Conservation (phyloP, 1,284 basidiomycete species). For the Apiotrichum veenhuisii region DNA sequence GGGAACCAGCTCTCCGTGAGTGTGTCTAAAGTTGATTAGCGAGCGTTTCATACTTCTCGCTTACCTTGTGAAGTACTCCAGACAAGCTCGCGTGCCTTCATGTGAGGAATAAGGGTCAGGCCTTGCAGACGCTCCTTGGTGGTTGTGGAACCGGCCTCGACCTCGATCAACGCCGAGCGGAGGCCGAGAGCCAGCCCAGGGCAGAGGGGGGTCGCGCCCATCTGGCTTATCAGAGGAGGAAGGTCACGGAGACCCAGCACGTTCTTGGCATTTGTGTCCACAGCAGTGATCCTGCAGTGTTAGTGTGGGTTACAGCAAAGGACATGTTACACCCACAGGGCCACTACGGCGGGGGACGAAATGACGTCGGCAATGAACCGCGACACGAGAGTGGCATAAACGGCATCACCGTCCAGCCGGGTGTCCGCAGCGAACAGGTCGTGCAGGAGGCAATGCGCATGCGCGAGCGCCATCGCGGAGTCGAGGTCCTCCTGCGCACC, state of each 20-base stretch:
- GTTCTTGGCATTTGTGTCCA: background rate
- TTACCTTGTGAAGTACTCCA: conserved; percentile 5
- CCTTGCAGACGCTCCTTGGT: background rate
- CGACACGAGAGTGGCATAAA: conserved; percentile 7
- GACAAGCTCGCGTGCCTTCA: conserved; percentile 1
- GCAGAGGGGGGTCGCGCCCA: background rate
- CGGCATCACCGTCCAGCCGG: conserved; percentile 1
- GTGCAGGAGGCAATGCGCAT: conserved; percentile 11
- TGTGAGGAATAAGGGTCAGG: background rate
- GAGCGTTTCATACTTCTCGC: background rate
- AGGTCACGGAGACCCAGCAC: conserved; percentile 1
- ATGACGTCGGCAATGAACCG: conserved; percentile 4
- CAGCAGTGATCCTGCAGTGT: background rate
- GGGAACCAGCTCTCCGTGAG: conserved; percentile 11
- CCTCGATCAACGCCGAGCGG: background rate
- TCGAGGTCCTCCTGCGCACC: background rate
- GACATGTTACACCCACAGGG: background rate
- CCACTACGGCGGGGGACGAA: conserved; percentile 1
- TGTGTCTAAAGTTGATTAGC: conserved; percentile 5
- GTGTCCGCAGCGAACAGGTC: conserved; percentile 12
- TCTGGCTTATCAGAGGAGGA: background rate
- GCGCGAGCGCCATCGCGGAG: conserved; percentile 9
- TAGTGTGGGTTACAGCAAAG: background rate
- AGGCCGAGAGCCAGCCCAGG: conserved; percentile 6
- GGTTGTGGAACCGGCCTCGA: background rate